Base-by-base conservation (phyloP, 2,329 filamentous ascomycete species). In the Clathrospora elynae region DNA sequence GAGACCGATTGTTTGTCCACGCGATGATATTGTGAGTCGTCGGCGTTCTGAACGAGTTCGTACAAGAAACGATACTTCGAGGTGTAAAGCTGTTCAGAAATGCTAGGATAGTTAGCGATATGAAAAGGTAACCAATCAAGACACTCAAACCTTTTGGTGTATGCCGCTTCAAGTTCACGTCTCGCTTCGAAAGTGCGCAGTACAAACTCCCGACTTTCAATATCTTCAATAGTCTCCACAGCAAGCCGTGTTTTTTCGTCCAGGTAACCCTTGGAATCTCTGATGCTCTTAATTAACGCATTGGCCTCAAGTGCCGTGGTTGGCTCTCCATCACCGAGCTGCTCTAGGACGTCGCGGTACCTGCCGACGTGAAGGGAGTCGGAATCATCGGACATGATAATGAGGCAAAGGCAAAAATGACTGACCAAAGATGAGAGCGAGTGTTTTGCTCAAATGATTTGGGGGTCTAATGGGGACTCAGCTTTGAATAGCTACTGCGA, bases 41-140 rank as follows among this genome's bases (percentile, higher is more conserved):
- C 73, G 0, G 71, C 71, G 57, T 76, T 75, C 49, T 76, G 73
- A 5, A 76, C 53, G 2, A 65, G 28, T 36, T 66, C 63, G 32
- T 60, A 61, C 2, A 67, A 18, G 20, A 64, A 65, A 5, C 51
- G 59, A 14, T 53, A 59, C 9, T 50, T 55, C 4, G 51, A 62
- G 0, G 50, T 53, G 35, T 65, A 65, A 4, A 67, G 41, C 12
- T 63, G 36, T 4, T 48, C 36, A 3, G 60, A 49, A 3, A 61
- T 40, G 7, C 60, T 64, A 17, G 1, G 13, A 16, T 6, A 28
- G 2, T 31, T 13, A 20, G 14, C 16, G 16, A 30, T 13, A 18
- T 8, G 8, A 14, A 35, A 23, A 10, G 9, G 14, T 5, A 17
- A 6, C 13, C 5, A 18, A 20, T 9, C 9, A n/a, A 12, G 10